These are phyloP conservation scores for Fraxinus floribunda DNA, from an alignment of 305 asterid genomes.

Conservation along the genomic window DNA sequence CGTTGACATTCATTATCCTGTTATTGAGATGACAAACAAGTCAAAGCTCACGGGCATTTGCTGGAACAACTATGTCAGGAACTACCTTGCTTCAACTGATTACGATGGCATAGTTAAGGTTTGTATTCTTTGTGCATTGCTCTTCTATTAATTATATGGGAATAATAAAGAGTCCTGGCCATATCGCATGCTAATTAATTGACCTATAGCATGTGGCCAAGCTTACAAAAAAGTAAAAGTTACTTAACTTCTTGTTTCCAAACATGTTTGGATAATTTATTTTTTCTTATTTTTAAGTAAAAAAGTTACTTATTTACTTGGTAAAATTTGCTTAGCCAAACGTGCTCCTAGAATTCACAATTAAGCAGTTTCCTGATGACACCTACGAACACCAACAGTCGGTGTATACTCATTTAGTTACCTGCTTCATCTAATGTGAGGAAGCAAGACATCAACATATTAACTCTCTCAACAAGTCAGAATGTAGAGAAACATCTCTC, in stretches of 20 bases:
- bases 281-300: not conserved
- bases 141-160: not conserved
- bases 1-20: constrained; percentile 88
- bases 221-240: not conserved
- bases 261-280: not conserved
- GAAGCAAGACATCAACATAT: not conserved
- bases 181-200: not conserved
- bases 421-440: not conserved
- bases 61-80: constrained; percentile 94
- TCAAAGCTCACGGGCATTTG: constrained; percentile 80
- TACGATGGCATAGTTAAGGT: constrained; percentile 82
- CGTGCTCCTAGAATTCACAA: not conserved
- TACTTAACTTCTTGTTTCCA: not conserved
- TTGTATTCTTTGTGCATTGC: constrained; percentile 16
- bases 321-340: not conserved
- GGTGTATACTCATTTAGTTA: not conserved
- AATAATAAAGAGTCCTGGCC: not conserved
- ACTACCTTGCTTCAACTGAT: constrained; percentile 87
- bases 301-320: not conserved
- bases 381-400: not conserved
- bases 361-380: not conserved
- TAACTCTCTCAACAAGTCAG: not conserved
- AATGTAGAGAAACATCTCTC: not conserved
- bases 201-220: not conserved
- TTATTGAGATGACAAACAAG: constrained; percentile 72